Evolutionary conservation across 441 rosid genomes (phyloP).

Genomic region (Arabidopsis lyrata): DNA sequence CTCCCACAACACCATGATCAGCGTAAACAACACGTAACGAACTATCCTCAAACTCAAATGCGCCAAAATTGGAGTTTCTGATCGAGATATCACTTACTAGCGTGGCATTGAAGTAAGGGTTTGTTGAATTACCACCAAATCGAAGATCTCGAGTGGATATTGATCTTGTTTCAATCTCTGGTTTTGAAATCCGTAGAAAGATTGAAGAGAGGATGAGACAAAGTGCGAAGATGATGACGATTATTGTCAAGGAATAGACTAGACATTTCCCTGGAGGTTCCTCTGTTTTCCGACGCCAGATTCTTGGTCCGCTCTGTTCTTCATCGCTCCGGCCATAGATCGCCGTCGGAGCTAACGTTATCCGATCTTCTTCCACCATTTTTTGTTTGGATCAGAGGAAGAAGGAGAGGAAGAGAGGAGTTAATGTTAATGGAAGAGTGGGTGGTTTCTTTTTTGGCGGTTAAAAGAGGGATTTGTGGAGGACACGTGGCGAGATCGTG

Average conservation of each 20-base stretch:
- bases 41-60: slow-evolving; percentile 48
- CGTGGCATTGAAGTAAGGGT: slow-evolving; percentile 50
- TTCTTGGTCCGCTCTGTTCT: slow-evolving; percentile 23
- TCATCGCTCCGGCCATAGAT: slow-evolving; percentile 50
- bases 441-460: slow-evolving; percentile 43
- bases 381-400: background rate
- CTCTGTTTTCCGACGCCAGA: slow-evolving; percentile 22
- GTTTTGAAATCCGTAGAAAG: slow-evolving; percentile 48
- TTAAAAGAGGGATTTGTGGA: slow-evolving; percentile 9
- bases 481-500: slow-evolving; percentile 36
- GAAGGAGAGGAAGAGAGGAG: background rate
- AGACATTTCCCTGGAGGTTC: slow-evolving; percentile 51
- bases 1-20: slow-evolving; percentile 49
- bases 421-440: slow-evolving; percentile 15
- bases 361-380: slow-evolving; percentile 47
- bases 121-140: slow-evolving; percentile 23
- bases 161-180: slow-evolving; percentile 32
- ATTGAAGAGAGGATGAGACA: slow-evolving; percentile 45
- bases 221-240: slow-evolving; percentile 47
- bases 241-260: slow-evolving; percentile 45
- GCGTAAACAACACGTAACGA: slow-evolving; percentile 48
- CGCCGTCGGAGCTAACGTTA: slow-evolving; percentile 44
- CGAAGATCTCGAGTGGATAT: slow-evolving; percentile 38
- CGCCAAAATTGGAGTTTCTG: slow-evolving; percentile 63
- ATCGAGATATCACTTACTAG: slow-evolving; percentile 49